Evolutionary conservation across 1,139 yeast species (phyloP), one percentile per base, ranked within the genome.

Genomic region (Entelexis paramagnoliae): DNA sequence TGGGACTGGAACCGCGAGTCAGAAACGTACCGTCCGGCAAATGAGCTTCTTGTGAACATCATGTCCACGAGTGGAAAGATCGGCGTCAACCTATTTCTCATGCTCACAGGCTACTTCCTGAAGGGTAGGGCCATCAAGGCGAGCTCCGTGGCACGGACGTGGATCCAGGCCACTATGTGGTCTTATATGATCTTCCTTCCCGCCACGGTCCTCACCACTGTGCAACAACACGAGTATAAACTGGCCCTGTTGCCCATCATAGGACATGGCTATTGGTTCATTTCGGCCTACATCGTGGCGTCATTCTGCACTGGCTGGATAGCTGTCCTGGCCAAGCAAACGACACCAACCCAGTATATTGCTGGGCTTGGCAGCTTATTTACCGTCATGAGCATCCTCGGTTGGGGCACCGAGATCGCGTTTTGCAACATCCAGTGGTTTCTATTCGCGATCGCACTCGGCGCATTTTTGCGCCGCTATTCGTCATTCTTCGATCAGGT

Each of bases 121-220:
- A 54, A 49, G 17, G 56, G 51, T 3, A 26, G 19, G 20, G 33
- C 48, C 3, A 42, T 54, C n/a, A 48, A 46, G 41, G 19, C 49
- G 5, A 24, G 46, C 22, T 49, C 56, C 3, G 22, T 54, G 9
- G 51, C 48, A 6, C 36, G 56, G 7, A 54, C 56, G 9, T 54
- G 56, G 56, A 36, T 45, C 17, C 56, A 54, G 26, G 39, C 53
- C 4, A n/a, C 36, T 13, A 45, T 20, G 20, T 54, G 56, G 56
- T 53, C 56, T 1, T 53, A 45, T 17, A 17, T 49, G 11, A 22
- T 54, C 7, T 38, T 34, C 29, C 2, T 35, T 9, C 17, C 26
- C 4, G 39, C 30, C n/a, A 32, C 16, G 14, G 20, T 13, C n/a
- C 28, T 40, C 19, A 24, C 46, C 39, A 26, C 26, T 20, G 40